phyloP scores from a whole-genome alignment of 331 rosid genomes.

The Quercus tomentella region DNA sequence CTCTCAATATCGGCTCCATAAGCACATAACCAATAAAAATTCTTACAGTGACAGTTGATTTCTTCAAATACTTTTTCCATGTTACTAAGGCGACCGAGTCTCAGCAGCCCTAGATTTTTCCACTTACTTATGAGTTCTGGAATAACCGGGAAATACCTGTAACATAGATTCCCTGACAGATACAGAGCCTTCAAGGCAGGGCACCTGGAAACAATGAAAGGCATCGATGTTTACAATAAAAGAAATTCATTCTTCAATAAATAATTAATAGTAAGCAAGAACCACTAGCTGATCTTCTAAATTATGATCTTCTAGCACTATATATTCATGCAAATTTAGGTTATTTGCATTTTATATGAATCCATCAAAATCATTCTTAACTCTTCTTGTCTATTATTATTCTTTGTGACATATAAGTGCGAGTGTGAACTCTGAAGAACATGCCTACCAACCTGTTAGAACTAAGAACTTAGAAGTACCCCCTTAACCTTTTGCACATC shows the following conservation, averaged over 20 bases:
- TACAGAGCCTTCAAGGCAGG: background rate
- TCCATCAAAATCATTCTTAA: too few relatives aligned
- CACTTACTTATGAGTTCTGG: conserved; percentile 1
- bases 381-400: too few relatives aligned
- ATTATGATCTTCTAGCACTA: too few relatives aligned
- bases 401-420: too few relatives aligned
- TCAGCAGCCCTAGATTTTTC: background rate
- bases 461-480: too few relatives aligned
- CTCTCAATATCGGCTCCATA: background rate
- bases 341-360: too few relatives aligned
- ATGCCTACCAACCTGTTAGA: too few relatives aligned
- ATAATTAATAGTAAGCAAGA: too few relatives aligned
- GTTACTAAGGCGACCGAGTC: background rate
- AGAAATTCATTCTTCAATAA: background rate
- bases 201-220: background rate
- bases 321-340: too few relatives aligned
- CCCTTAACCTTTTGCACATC: too few relatives aligned
- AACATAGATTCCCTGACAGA: background rate
- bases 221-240: background rate
- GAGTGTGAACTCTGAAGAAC: too few relatives aligned
- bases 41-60: background rate
- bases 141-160: background rate
- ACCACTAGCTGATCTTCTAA: too few relatives aligned
- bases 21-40: background rate
- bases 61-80: background rate